A percentile compares a stretch with the other conserved stretches of the same genome.
phyloP scores from a whole-genome alignment of 805 yeast species.

The Millerago galiae region DNA sequence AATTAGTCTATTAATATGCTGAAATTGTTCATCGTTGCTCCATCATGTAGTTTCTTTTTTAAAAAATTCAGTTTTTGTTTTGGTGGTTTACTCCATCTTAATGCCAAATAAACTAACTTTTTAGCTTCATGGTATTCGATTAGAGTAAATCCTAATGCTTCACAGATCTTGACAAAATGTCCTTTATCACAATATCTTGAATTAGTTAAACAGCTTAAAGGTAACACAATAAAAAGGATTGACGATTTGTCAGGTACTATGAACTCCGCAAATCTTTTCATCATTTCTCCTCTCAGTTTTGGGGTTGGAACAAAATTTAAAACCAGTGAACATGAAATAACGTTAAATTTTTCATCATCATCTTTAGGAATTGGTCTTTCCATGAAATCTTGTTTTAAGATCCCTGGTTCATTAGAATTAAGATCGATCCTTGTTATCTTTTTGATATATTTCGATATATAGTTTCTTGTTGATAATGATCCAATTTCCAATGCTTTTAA shows the following conservation, averaged over 20 bases:
- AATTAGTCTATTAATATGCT: conserved; percentile 35
- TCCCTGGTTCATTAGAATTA: conserved; percentile 69
- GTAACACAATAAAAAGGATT: conserved; percentile 71
- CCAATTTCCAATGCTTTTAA: conserved; percentile 75
- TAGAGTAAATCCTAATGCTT: conserved; percentile 50
- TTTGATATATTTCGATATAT: conserved; percentile 38
- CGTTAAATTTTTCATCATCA: conserved; percentile 44
- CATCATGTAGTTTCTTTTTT: conserved; percentile 50
- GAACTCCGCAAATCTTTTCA: conserved; percentile 51
- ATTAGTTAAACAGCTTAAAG: conserved; percentile 78
- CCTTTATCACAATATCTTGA: conserved; percentile 66
- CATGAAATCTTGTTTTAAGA: conserved; percentile 81
- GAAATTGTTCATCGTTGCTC: conserved; percentile 64
- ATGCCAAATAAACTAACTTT: conserved; percentile 71
- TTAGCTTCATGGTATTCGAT: conserved; percentile 49
- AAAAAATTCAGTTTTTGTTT: conserved; percentile 6
- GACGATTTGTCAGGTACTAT: conserved; percentile 29
- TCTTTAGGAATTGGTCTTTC: conserved; percentile 51
- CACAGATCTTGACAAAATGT: conserved; percentile 40
- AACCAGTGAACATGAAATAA: conserved; percentile 81
- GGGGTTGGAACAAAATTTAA: conserved; percentile 82
- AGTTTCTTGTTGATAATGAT: conserved; percentile 60
- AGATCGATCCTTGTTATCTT: conserved; percentile 60
- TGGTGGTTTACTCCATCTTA: conserved; percentile 37
- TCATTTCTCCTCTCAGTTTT: conserved; percentile 69